phyloP scores from a whole-genome alignment of 345 rosid genomes.

The Populus nigra region DNA sequence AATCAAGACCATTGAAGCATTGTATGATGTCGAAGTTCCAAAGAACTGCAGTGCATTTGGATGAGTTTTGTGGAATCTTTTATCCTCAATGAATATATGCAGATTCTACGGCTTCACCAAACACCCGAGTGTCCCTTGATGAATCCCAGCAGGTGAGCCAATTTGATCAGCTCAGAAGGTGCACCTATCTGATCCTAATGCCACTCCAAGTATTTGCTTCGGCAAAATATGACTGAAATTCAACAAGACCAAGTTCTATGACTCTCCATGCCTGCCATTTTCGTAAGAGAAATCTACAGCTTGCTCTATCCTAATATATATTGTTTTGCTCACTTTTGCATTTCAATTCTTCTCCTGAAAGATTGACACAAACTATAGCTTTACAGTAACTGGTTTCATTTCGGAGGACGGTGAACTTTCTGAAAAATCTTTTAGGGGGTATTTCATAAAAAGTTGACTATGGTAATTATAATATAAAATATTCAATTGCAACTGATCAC shows the following conservation, averaged over 20 bases:
- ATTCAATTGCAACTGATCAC: background rate
- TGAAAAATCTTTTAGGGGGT: background rate
- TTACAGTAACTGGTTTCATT: background rate
- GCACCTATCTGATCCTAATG: conserved; percentile 43
- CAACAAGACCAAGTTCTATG: conserved; percentile 8
- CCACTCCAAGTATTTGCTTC: conserved; percentile 49
- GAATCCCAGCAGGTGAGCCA: conserved; percentile 52
- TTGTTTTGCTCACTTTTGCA: background rate
- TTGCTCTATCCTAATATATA: background rate
- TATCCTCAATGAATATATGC: conserved; percentile 48
- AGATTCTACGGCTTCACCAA: conserved; percentile 55
- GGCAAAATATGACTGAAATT: conserved; percentile 49
- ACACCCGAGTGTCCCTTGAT: conserved; percentile 47
- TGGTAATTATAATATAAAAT: background rate
- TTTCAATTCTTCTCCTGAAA: background rate
- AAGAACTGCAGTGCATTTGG: background rate
- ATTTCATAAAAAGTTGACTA: background rate
- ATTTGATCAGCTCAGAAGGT: conserved; percentile 51
- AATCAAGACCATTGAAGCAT: background rate
- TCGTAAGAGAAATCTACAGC: background rate
- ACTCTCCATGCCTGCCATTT: background rate
- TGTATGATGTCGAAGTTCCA: background rate
- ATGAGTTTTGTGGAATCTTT: conserved; percentile 33
- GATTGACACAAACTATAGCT: background rate
- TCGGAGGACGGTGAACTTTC: background rate